Base-by-base conservation (phyloP, 768 basidiomycete genomes). In the button mushroom (Agaricus bisporus) region DNA sequence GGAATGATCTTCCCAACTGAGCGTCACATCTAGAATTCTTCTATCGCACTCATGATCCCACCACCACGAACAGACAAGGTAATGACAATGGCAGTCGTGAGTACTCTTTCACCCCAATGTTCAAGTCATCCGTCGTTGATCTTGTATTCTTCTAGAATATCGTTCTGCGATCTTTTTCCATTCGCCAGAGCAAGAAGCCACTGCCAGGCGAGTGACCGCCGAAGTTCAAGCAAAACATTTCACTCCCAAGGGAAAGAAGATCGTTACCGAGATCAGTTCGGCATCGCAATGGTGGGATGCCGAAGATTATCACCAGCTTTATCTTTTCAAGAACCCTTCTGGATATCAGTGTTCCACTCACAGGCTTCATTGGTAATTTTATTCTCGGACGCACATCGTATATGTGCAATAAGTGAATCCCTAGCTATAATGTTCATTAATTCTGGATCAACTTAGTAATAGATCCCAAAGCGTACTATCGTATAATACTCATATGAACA, bases 291-390 rank as follows among this genome's bases (percentile, higher is more conserved):
- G 94, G 94, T 94, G 81, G 70, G 73, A 86, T 54, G 88, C 88
- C 0, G 88, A 91, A 67, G 79, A 85, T 3, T 91, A 93, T 62
- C 88, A 92, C 68, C 91, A 93, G 59, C 73, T 88, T 28, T 92
- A 91, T 63, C 72, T 83, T 51, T 84, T 83, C 72, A 86, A 88
- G 73, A 91, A 97, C 65, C 91, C 95, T 0, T 62, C 63, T 10
- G 95, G 95, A 8, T 97, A 97, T 65, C 90, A 94, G 61, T 98
- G 95, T 69, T 86, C 94, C 0, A 93, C 88, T 2, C 94, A 95
- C 68, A 75, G 72, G 37, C 71, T 95, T 43, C 84, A 91, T 63
- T 95, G 92, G 92, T 93, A 41, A 56, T 15, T 26, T 41, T n/a
- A 3, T 51, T 48, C 48, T 38, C 28, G 32, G 9, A 26, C 25